A percentile compares a stretch with the other conserved stretches of the same genome.
These are phyloP conservation scores for Ceratocystis alfenasii DNA, from an alignment of 2,329 filamentous ascomycete genomes.

Conservation along the genomic window DNA sequence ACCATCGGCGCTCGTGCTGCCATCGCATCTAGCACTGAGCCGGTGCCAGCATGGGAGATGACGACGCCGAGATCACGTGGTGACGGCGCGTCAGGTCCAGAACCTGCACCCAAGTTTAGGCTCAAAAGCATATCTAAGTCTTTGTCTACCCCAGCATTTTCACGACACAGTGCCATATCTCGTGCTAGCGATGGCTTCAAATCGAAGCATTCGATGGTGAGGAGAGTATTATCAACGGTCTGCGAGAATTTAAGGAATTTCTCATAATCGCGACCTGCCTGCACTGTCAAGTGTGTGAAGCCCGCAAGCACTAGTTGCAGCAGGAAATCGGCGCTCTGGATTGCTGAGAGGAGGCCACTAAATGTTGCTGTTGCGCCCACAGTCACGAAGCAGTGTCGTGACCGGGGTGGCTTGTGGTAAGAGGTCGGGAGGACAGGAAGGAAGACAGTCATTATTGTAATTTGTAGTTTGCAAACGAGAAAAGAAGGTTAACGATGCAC, in stretches of 20 bases:
- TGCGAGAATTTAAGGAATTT: slow-evolving; percentile 34
- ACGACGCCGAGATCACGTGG: slow-evolving; percentile 53
- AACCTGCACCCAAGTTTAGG: neutral
- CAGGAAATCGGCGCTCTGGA: slow-evolving; percentile 53
- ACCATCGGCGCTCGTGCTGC: slow-evolving; percentile 64
- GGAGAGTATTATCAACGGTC: slow-evolving; percentile 25
- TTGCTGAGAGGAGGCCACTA: slow-evolving; percentile 53
- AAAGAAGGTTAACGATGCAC: neutral
- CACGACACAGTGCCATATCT: slow-evolving; percentile 19
- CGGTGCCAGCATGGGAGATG: slow-evolving; percentile 84
- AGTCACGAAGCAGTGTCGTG: slow-evolving; percentile 61
- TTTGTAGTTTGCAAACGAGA: neutral
- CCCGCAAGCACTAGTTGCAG: slow-evolving; percentile 42
- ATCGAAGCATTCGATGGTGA: slow-evolving; percentile 27
- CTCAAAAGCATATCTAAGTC: neutral
- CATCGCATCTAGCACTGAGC: slow-evolving; percentile 75
- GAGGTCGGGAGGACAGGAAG: slow-evolving; percentile 21
- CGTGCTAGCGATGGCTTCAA: slow-evolving; percentile 14
- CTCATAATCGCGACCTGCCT: slow-evolving; percentile 62
- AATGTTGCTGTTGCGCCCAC: slow-evolving; percentile 88
- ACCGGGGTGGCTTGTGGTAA: slow-evolving; percentile 12
- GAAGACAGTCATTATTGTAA: slow-evolving; percentile 16
- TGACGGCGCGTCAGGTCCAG: slow-evolving; percentile 30
- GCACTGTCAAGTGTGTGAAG: slow-evolving; percentile 64
- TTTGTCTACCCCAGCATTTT: neutral